Conservation (phyloP, 2,329 filamentous ascomycete genomes). For the Penicillium olsonii region DNA sequence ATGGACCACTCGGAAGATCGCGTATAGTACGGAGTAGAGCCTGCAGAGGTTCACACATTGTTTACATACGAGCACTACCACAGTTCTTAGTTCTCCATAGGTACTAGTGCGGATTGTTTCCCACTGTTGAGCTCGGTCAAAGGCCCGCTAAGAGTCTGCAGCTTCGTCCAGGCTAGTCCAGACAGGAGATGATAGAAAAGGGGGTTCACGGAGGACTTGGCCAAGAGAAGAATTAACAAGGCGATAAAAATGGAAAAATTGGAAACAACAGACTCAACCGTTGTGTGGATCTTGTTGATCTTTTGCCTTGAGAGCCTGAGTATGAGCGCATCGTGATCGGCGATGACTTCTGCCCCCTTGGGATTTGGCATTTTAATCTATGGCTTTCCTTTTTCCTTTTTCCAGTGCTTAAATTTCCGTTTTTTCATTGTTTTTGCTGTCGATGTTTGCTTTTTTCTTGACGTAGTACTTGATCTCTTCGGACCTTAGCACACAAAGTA, state of each 20-base stretch:
- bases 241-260: conserved; percentile 6
- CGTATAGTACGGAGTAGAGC: not conserved
- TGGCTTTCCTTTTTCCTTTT: conserved; percentile 6
- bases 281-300: conserved; percentile 5
- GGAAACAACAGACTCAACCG: not conserved
- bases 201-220: not conserved
- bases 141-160: not conserved
- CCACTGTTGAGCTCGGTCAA: not conserved
- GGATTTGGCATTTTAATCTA: conserved; percentile 4
- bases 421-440: not conserved
- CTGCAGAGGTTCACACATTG: conserved; percentile 2
- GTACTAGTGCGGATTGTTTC: too few relatives aligned
- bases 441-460: not conserved
- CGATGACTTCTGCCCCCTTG: not conserved
- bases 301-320: not conserved
- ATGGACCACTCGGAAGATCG: conserved; percentile 13
- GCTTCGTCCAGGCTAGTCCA: not conserved
- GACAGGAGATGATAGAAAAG: not conserved
- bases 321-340: conserved; percentile 4
- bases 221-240: conserved; percentile 2
- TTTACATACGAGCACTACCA: not conserved
- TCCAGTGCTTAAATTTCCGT: conserved; percentile 6
- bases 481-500: too few relatives aligned
- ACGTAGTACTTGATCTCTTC: not conserved
- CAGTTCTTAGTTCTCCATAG: not conserved